Percentiles rank a stretch among this genome's conserved stretches.
Conservation (phyloP, 129 eudicot species). For the Flaveria brownii region DNA sequence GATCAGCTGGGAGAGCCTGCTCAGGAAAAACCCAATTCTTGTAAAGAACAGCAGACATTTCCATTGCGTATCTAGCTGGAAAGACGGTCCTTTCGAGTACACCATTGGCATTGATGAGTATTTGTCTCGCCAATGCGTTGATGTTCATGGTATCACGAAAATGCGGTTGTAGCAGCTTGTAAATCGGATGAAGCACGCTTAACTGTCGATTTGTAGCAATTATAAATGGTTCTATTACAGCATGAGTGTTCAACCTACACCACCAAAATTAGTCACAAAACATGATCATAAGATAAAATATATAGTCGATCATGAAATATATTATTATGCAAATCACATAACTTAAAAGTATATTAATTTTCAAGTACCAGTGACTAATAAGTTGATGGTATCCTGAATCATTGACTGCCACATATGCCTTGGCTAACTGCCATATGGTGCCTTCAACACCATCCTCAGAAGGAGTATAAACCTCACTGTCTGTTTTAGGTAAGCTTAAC, state of each 20-base stretch:
- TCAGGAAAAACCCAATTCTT: constrained; percentile 69
- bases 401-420: constrained; percentile 54
- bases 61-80: constrained; percentile 61
- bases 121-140: constrained; percentile 71
- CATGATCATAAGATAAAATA: neutral
- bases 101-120: constrained; percentile 62
- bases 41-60: constrained; percentile 60
- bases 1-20: constrained; percentile 84
- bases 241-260: constrained; percentile 74
- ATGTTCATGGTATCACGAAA: constrained; percentile 80
- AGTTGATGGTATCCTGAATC: constrained; percentile 63
- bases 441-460: constrained; percentile 39
- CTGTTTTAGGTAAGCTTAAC: constrained; percentile 45
- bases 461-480: constrained; percentile 69
- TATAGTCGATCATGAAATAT: neutral
- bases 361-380: constrained; percentile 46
- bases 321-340: neutral
- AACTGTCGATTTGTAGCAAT: constrained; percentile 86
- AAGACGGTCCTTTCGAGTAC: constrained; percentile 75
- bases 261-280: neutral
- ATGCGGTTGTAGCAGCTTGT: constrained; percentile 88
- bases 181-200: constrained; percentile 72
- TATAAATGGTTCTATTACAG: constrained; percentile 75
- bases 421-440: constrained; percentile 60
- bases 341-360: neutral